Evolutionary conservation across 1,284 basidiomycete species (phyloP).

Genomic region (Ustilago tritici): DNA sequence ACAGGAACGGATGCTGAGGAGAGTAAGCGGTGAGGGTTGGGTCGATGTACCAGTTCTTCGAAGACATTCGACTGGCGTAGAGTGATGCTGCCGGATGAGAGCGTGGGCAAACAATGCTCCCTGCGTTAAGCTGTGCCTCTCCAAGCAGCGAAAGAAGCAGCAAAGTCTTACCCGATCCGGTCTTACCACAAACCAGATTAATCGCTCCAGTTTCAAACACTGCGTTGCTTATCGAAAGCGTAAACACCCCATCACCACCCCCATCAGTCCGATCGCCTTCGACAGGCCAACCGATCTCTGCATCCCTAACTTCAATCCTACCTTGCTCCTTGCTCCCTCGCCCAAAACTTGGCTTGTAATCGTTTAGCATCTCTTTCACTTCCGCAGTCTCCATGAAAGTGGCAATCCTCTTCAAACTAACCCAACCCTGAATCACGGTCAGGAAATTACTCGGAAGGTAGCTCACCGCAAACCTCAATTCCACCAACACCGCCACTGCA

Average conservation of each 20-base stretch:
- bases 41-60: constrained; percentile 29
- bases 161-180: constrained; percentile 66
- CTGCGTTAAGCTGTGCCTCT: constrained; percentile 52
- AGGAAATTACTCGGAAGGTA: constrained; percentile 41
- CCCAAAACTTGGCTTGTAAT: neutral
- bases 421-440: constrained; percentile 74
- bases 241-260: constrained; percentile 3
- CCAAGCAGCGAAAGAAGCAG: constrained; percentile 62
- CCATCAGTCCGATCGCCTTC: constrained; percentile 3
- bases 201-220: constrained; percentile 21
- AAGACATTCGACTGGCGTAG: constrained; percentile 9
- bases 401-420: constrained; percentile 82
- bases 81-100: constrained; percentile 31
- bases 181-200: constrained; percentile 59
- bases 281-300: constrained; percentile 33
- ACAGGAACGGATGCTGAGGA: constrained; percentile 88
- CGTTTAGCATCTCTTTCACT: constrained; percentile 74
- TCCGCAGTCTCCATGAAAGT: constrained; percentile 78
- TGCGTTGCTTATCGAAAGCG: constrained; percentile 30
- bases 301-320: constrained; percentile 12
- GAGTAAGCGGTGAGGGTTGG: constrained; percentile 77
- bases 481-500: constrained; percentile 40
- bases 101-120: constrained; percentile 55
- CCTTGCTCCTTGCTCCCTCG: neutral
- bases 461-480: constrained; percentile 40